Percentiles rank a stretch among this genome's conserved stretches.
Evolutionary conservation across 805 yeast species (phyloP).

Genomic region (Ogataea allantospora): DNA sequence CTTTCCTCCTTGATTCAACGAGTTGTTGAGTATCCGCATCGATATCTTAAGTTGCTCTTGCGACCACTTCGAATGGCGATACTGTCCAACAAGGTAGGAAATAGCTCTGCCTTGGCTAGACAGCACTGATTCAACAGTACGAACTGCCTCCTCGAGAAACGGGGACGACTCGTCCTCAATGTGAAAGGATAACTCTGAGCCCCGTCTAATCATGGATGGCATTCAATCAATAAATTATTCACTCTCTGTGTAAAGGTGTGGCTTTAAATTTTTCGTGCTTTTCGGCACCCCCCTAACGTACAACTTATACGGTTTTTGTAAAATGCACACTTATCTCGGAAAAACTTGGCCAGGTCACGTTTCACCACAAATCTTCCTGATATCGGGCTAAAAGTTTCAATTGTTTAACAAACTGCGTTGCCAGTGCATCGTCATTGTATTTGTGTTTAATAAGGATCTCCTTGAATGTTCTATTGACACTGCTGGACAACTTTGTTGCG

Average conservation of each 20-base stretch:
- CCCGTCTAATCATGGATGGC: conserved; percentile 25
- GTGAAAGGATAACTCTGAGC: conserved; percentile 29
- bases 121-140: conserved; percentile 41
- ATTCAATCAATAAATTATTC: too few relatives aligned
- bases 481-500: conserved; percentile 88
- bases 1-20: conserved; percentile 56
- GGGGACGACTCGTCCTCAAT: conserved; percentile 26
- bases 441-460: conserved; percentile 48
- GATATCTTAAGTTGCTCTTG: conserved; percentile 44
- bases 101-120: conserved; percentile 48
- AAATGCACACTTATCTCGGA: conserved; percentile 1
- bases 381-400: conserved; percentile 78
- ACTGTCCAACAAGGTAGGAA: conserved; percentile 43
- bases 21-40: conserved; percentile 41
- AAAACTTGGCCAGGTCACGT: not conserved
- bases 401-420: conserved; percentile 65
- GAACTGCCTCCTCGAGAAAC: conserved; percentile 25
- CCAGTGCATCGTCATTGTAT: conserved; percentile 47
- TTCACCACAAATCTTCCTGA: conserved; percentile 95
- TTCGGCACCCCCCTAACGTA: too few relatives aligned
- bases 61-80: conserved; percentile 43
- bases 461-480: conserved; percentile 67
- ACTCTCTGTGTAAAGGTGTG: conserved; percentile 8
- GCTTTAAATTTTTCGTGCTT: conserved; percentile 2
- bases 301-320: too few relatives aligned